A percentile compares a stretch with the other conserved stretches of the same genome.
Evolutionary conservation across 257 asterid genomes (phyloP).

Genomic region (Solanum appendiculatum): DNA sequence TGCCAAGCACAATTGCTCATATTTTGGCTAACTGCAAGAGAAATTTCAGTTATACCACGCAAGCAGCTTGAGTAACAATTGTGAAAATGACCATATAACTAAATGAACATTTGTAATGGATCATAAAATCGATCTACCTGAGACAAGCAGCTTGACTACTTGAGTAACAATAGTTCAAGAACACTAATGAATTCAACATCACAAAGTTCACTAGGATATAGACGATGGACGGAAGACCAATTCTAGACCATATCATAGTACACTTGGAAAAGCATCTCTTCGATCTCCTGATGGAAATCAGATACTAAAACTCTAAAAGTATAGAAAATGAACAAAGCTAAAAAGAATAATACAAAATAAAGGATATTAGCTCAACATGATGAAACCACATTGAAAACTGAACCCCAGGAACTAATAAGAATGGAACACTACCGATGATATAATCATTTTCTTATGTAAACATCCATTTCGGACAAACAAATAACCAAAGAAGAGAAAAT

Average conservation of each 20-base stretch:
- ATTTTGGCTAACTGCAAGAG: background rate
- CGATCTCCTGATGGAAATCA: background rate
- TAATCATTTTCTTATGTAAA: slow-evolving; percentile 24
- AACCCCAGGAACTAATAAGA: slow-evolving; percentile 3
- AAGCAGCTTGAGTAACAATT: background rate
- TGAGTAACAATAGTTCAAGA: background rate
- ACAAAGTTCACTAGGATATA: background rate
- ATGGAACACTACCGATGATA: slow-evolving; percentile 21
- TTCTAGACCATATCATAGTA: background rate
- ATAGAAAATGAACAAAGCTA: background rate
- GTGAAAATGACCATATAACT: background rate
- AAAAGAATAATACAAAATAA: background rate
- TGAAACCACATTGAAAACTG: background rate
- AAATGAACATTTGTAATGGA: background rate
- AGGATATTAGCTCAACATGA: background rate
- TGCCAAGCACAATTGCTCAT: background rate
- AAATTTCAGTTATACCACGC: background rate
- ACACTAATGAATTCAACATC: background rate
- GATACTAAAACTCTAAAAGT: background rate
- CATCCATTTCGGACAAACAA: slow-evolving; percentile 1
- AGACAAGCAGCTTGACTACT: background rate
- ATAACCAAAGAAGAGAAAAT: slow-evolving; percentile 2
- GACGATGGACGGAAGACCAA: background rate
- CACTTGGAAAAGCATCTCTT: background rate
- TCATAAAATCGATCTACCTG: background rate